phyloP scores from a whole-genome alignment of 345 rosid species.

The Lepidium africanum region DNA sequence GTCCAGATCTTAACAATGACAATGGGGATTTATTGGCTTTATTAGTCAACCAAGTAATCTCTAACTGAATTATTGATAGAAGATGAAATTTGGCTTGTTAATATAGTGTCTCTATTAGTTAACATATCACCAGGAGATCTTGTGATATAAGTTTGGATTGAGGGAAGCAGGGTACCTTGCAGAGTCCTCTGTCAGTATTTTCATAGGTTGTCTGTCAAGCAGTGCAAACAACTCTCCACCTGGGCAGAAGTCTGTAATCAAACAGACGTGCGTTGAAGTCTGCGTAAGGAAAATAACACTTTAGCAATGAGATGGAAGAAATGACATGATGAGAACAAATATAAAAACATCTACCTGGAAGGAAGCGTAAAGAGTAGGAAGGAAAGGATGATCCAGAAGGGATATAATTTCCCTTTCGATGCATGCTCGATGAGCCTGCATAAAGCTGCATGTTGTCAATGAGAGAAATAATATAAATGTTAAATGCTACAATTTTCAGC shows the following conservation, averaged over 20 bases:
- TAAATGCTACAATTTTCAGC: neutral
- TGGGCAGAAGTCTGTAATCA: slow-evolving; percentile 92
- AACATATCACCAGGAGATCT: neutral
- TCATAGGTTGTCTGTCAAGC: slow-evolving; percentile 93
- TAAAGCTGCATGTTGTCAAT: slow-evolving; percentile 24
- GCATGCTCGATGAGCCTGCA: slow-evolving; percentile 92
- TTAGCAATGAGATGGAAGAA: neutral
- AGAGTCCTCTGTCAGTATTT: slow-evolving; percentile 70
- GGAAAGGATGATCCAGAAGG: slow-evolving; percentile 89
- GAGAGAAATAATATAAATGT: slow-evolving; percentile 10
- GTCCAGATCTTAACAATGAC: neutral
- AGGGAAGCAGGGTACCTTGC: slow-evolving; percentile 49
- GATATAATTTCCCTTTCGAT: slow-evolving; percentile 90
- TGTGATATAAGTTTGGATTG: neutral
- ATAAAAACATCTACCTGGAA: slow-evolving; percentile 58
- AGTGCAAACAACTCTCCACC: slow-evolving; percentile 94
- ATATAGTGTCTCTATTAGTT: neutral
- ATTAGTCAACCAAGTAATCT: neutral
- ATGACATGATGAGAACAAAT: neutral
- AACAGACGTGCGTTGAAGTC: slow-evolving; percentile 92
- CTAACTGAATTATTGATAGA: neutral
- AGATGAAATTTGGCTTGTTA: neutral
- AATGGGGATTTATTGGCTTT: neutral
- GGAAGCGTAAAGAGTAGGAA: slow-evolving; percentile 81
- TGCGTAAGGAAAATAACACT: slow-evolving; percentile 34